These are phyloP conservation scores for Astrothelium macrocarpum DNA, from an alignment of 495 filamentous ascomycete genomes.

Conservation along the genomic window DNA sequence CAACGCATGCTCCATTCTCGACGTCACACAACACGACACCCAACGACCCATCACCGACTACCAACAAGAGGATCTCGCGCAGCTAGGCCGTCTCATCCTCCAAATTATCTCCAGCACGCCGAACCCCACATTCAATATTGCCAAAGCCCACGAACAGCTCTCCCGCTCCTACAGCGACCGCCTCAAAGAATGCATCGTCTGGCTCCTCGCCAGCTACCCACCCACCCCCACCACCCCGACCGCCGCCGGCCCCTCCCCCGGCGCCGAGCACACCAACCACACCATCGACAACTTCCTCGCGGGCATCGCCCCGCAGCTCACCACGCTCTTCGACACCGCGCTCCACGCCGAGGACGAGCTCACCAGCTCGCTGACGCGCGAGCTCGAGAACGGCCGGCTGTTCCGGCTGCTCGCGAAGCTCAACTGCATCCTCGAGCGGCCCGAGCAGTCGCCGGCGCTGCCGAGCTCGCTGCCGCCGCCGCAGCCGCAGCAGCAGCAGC, in stretches of 20 bases:
- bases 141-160: conserved; percentile 61
- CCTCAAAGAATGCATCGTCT: conserved; percentile 63
- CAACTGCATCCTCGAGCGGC: conserved; percentile 75
- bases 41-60: conserved; percentile 58
- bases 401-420: conserved; percentile 77
- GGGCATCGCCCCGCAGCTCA: conserved; percentile 63
- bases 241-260: conserved; percentile 31
- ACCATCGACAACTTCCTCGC: conserved; percentile 67
- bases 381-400: conserved; percentile 85
- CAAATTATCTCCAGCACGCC: conserved; percentile 60
- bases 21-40: conserved; percentile 71
- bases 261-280: conserved; percentile 39
- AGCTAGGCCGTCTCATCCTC: conserved; percentile 76
- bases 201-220: conserved; percentile 51
- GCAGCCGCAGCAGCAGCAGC: background rate
- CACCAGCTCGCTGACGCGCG: conserved; percentile 56
- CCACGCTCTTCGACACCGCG: conserved; percentile 58
- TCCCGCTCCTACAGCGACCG: conserved; percentile 59
- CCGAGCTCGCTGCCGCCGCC: conserved; percentile 3
- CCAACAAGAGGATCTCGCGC: conserved; percentile 79
- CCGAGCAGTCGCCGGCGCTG: conserved; percentile 44
- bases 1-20: conserved; percentile 75
- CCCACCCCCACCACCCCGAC: conserved; percentile 16
- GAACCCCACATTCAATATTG: conserved; percentile 44
- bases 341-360: conserved; percentile 70